Base-by-base conservation (phyloP, 306 rosid genomes). In the Prosopis cineraria region DNA sequence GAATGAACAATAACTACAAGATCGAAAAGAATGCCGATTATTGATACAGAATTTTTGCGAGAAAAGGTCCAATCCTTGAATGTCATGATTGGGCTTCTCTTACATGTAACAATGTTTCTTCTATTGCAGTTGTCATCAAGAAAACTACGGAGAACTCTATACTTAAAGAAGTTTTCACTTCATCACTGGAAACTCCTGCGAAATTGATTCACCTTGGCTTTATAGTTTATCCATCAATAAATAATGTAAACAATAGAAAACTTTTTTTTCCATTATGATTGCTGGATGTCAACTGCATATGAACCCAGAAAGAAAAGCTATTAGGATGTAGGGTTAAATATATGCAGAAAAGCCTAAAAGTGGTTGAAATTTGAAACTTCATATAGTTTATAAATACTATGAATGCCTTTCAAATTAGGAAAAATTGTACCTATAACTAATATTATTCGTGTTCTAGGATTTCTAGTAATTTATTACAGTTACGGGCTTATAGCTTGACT, bases 261-360 rank as follows among this genome's bases (percentile, higher is more conserved):
- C 12, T 62, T 64, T 17, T 3, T 22, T 39, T 64, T 40, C 0
- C 0, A 20, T 20, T 31, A 37, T 67, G 63, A 40, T 20, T 40
- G 40, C 65, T 20, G 41, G 20, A 65, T 37, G 52, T 75, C 56
- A 40, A 30, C 87, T 84, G 84, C 75, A 70, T 8, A 8, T 33
- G 75, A 17, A 52, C 60, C 53, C 16, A 22, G 20, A 19, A 79
- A 53, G 68, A 73, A 31, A 77, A 36, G 53, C 65, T 39, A 33
- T 63, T 74, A 68, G 47, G 40, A 68, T 66, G 20, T 36, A 44
- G 20, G 52, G n/a, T 10, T 10, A 22, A n/a, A 63, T 12, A 24
- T 43, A 44, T 17, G 29, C 20, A 25, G 45, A 5, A 20, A 70
- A 39, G 27, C 12, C 34, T 27, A 2, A 20, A 20, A 69, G 8